Conservation (phyloP, 169 alveolate genomes). For the Plasmodium cynomolgi region DNA sequence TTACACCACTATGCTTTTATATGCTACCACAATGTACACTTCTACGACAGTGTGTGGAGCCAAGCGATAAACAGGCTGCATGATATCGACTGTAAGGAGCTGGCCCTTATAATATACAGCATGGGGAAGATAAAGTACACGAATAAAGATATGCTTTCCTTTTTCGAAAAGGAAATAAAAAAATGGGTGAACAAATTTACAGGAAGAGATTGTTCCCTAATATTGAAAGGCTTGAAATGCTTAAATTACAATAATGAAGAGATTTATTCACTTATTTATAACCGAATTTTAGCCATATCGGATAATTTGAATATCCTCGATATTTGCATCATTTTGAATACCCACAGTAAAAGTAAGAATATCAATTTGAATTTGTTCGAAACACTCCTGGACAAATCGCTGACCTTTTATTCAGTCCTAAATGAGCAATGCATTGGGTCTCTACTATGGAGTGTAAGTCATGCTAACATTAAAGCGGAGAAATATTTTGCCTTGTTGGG, state of each 20-base stretch:
- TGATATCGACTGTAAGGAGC: slow-evolving; percentile 74
- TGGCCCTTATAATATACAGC: slow-evolving; percentile 68
- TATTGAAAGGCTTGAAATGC: slow-evolving; percentile 58
- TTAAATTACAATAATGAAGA: slow-evolving; percentile 33
- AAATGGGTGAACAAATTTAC: slow-evolving; percentile 54
- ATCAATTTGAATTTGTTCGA: slow-evolving; percentile 56
- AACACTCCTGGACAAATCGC: slow-evolving; percentile 53
- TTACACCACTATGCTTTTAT: slow-evolving; percentile 68
- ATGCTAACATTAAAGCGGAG: slow-evolving; percentile 72
- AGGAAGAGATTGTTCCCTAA: slow-evolving; percentile 74
- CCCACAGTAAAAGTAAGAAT: slow-evolving; percentile 65
- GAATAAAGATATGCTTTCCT: slow-evolving; percentile 56
- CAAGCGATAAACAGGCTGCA: slow-evolving; percentile 18
- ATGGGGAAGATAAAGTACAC: slow-evolving; percentile 74
- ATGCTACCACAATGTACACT: slow-evolving; percentile 36
- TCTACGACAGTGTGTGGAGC: slow-evolving; percentile 61
- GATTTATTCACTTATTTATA: slow-evolving; percentile 20
- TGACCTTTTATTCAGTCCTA: slow-evolving; percentile 41
- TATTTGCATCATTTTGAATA: slow-evolving; percentile 69
- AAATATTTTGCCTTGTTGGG: slow-evolving; percentile 48
- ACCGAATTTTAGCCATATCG: slow-evolving; percentile 24
- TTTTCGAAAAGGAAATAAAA: slow-evolving; percentile 73
- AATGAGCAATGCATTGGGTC: slow-evolving; percentile 73
- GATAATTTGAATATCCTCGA: slow-evolving; percentile 51
- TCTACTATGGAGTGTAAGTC: slow-evolving; percentile 67